Percentiles rank a stretch among this genome's conserved stretches.
Conservation (phyloP, 345 rosid species). For the Melastoma malabathricum region DNA sequence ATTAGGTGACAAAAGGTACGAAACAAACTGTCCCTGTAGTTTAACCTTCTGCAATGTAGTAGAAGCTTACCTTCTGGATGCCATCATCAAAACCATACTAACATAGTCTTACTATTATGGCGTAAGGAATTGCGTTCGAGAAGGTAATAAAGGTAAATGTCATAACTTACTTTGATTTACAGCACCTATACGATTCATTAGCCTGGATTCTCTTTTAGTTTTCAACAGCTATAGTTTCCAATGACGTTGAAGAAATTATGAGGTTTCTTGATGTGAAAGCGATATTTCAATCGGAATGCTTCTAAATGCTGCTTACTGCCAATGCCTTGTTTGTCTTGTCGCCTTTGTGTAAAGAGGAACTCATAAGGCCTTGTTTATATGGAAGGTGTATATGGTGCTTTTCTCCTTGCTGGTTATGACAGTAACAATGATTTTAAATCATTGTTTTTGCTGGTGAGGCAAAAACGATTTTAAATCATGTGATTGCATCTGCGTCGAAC, state of each 20-base stretch:
- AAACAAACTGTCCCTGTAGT: no score
- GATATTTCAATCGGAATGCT: no score
- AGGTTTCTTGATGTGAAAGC: conserved; percentile 51
- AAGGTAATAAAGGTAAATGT: no score
- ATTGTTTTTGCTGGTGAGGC: no score
- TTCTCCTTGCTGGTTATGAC: conserved; percentile 90
- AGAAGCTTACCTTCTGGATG: no score
- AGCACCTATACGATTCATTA: conserved; percentile 71
- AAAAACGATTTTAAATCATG: conserved; percentile 5
- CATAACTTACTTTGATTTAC: conserved; percentile 11
- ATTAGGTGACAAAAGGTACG: no score
- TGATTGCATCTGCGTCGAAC: conserved; percentile 1
- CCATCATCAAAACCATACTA: no score
- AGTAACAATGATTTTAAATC: conserved; percentile 49
- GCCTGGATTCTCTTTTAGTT: conserved; percentile 64
- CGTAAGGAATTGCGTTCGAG: no score
- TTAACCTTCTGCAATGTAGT: no score
- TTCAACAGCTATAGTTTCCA: conserved; percentile 76
- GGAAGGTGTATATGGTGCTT: conserved; percentile 85
- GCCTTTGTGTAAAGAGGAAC: background rate
- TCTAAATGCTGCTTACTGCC: no score
- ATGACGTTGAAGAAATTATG: conserved; percentile 86
- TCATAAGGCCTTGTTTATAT: background rate
- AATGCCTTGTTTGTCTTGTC: no score
- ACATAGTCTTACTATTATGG: no score